Base-by-base conservation (phyloP, 148 eudicot genomes). In the Hydrangea macrophylla region DNA sequence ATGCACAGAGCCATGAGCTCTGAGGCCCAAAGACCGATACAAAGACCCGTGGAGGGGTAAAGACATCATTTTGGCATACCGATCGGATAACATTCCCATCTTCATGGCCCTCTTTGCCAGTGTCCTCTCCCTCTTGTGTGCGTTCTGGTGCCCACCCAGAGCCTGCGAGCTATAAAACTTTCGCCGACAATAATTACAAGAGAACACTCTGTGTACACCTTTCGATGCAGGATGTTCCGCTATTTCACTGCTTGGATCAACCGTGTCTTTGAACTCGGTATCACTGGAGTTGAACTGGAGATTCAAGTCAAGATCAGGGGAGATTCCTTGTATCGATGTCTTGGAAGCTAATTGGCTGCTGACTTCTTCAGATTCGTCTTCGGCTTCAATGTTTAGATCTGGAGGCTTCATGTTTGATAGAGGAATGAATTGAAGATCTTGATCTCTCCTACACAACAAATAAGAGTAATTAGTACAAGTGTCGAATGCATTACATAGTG, bases 81-180 rank as follows among this genome's bases (percentile, higher is more conserved):
- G 67, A 51, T 78, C 76, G 0, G 84, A 83, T 32, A 78, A 50
- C 70, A 83, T 78, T 17, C 82, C 80, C 80, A 83, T 78, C 23
- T 78, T 69, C 87, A 83, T 80, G 1, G 87, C 87, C 58, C 87
- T 39, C 56, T 83, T 83, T 18, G 87, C 87, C 55, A 83, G 50
- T 56, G 87, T 80, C 69, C 84, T 65, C 53, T 83, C 87, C 32
- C 87, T 70, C 61, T 83, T 83, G 76, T 80, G 87, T n/a, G 87
- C 87, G 24, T 83, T 83, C 31, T 83, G 87, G 65, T 83, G 84
- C 0, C 87, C 87, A 9, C 87, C 87, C 44, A 83, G 35, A 3
- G 87, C 87, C 53, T 83, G 87, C 7, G 87, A 83, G 69, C 87
- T 83, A 70, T 83, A 83, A 37, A 83, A 83, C 55, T 83, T 83